These are phyloP conservation scores for Onygena corvina DNA, from an alignment of 2,329 filamentous ascomycete genomes.

Conservation along the genomic window DNA sequence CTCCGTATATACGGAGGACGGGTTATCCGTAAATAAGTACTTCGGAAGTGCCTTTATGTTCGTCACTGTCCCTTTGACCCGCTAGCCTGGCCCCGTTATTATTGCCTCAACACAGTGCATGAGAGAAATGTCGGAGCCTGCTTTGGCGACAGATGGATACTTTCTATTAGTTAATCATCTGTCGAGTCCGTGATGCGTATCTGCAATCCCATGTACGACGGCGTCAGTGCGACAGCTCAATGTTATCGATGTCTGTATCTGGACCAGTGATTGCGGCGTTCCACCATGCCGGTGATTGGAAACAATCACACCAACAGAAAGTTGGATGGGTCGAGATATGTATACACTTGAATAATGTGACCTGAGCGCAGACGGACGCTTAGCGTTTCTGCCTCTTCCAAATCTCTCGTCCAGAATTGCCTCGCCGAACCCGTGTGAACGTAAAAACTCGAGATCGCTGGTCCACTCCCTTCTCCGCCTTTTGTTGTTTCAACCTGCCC, in stretches of 20 bases:
- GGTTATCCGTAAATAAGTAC: too few relatives aligned
- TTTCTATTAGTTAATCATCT: not conserved
- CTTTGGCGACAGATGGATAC: not conserved
- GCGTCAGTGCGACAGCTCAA: conserved; percentile 1
- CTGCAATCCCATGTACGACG: conserved; percentile 2
- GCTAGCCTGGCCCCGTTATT: conserved; percentile 1
- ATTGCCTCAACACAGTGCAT: not conserved
- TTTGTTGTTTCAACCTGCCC: too few relatives aligned
- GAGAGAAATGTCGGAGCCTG: not conserved
- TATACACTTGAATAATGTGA: not conserved
- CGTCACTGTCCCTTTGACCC: conserved; percentile 5
- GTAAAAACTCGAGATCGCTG: conserved; percentile 1
- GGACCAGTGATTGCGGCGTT: not conserved
- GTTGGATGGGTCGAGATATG: too few relatives aligned
- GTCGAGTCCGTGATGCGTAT: not conserved
- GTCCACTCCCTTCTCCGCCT: too few relatives aligned
- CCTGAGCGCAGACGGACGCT: not conserved
- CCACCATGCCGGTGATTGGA: not conserved
- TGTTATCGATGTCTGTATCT: not conserved
- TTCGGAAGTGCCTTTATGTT: too few relatives aligned
- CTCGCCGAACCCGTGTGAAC: not conserved
- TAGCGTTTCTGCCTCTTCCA: not conserved
- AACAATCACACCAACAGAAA: too few relatives aligned
- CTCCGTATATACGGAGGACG: not conserved
- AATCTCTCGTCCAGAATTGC: not conserved